phyloP scores from a whole-genome alignment of 2,329 filamentous ascomycete genomes.

The Cladosporium phlei region DNA sequence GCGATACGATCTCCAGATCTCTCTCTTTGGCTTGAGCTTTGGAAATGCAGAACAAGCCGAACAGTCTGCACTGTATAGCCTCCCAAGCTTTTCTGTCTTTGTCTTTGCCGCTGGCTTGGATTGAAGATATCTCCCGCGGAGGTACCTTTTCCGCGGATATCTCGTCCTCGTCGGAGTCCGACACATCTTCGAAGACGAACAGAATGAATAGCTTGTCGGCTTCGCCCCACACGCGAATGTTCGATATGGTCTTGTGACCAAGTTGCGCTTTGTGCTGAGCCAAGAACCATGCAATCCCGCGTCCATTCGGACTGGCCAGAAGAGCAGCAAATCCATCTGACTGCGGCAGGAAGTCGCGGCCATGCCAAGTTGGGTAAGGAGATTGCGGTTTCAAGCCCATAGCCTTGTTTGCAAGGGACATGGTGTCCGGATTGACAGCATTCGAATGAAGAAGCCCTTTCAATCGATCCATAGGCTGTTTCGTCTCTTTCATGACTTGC shows the following conservation, averaged over 20 bases:
- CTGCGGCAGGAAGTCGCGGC: not conserved
- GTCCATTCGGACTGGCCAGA: constrained; percentile 2
- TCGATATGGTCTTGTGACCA: constrained; percentile 4
- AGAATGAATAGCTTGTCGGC: not conserved
- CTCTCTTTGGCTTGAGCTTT: too few relatives aligned
- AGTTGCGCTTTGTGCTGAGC: constrained; percentile 1
- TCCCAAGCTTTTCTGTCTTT: too few relatives aligned
- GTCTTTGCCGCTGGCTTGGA: not conserved
- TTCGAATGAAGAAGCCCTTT: not conserved
- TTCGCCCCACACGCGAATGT: not conserved
- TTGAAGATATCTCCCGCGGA: not conserved
- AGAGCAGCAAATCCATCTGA: constrained; percentile 1
- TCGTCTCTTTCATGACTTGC: not conserved
- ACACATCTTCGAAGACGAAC: constrained; percentile 1
- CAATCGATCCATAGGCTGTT: not conserved
- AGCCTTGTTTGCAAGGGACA: not conserved
- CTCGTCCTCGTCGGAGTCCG: too few relatives aligned
- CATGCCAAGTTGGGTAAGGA: constrained; percentile 1
- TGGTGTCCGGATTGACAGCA: not conserved
- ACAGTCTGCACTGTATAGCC: too few relatives aligned
- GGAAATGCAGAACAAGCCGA: too few relatives aligned
- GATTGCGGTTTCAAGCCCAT: not conserved
- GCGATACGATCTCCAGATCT: too few relatives aligned
- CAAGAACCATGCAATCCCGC: not conserved
- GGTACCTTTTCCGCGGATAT: too few relatives aligned